Evolutionary conservation across 495 filamentous ascomycete genomes (phyloP), one percentile per base, ranked within the genome.

Genomic region (Geopyxis carbonaria): DNA sequence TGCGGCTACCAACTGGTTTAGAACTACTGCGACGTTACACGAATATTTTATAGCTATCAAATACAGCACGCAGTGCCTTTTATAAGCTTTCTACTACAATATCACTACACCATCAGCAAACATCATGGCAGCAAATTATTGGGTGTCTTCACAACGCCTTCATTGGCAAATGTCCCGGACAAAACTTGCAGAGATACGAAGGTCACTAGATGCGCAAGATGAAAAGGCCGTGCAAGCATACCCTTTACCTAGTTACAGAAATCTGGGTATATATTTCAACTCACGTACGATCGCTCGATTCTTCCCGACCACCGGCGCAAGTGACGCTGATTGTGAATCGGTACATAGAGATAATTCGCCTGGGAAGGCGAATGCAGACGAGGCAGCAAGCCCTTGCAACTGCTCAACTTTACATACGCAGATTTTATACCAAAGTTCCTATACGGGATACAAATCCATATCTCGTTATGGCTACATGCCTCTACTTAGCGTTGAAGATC

Each of bases 401-500:
- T 0, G 87, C 91, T 22, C 89, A 93, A 56, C 64, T 93, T 50
- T 97, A 94, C 61, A 64, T 93, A 44, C 86, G 87, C 49, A 72
- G 89, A 44, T 95, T 92, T 64, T 95, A 93, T 61, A 76, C 69
- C 47, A 82, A 80, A 56, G 79, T 92, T 51, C 82, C 89, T 46
- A 81, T 95, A 48, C 75, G 89, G 39, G 75, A 76, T 31, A 95
- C 87, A 16, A 97, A 94, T 48, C 87, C 89, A 11, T 93, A 91
- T 59, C 73, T 95, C 11, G 69, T 95, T 32, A 64, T 93, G 44
- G 75, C 81, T 20, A 95, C 89, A 3, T 83, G 87, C 19, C 64
- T 95, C 44, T 97, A 97, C 60, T 66, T 97, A 23, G 89, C 91
- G 33, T 92, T 85, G 63, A 97, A 97, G 61, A 93, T 92, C 80